These are phyloP conservation scores for Tricholoma terreum DNA, from an alignment of 768 basidiomycete species.

Conservation along the genomic window DNA sequence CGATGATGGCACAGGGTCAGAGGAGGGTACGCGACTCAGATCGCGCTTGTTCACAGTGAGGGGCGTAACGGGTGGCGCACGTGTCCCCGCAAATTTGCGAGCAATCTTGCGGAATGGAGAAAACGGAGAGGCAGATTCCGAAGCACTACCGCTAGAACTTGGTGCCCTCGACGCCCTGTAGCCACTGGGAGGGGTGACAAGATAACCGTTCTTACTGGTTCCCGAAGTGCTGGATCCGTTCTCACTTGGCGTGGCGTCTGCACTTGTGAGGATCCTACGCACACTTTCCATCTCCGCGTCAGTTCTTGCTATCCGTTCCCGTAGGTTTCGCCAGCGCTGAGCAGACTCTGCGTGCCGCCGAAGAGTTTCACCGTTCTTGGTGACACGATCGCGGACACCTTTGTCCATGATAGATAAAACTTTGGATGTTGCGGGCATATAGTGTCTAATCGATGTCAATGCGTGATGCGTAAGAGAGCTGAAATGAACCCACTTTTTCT, in stretches of 20 bases:
- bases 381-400: conserved; percentile 88
- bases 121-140: conserved; percentile 77
- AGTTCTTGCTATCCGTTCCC: conserved; percentile 75
- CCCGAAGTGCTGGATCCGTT: conserved; percentile 68
- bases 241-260: conserved; percentile 57
- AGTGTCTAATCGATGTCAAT: conserved; percentile 57
- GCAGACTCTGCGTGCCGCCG: conserved; percentile 87
- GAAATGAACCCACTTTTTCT: conserved; percentile 66
- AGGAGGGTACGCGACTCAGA: conserved; percentile 41
- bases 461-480: conserved; percentile 10
- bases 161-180: conserved; percentile 40
- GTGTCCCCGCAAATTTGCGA: conserved; percentile 56
- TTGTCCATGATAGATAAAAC: conserved; percentile 93
- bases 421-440: conserved; percentile 90
- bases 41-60: conserved; percentile 44
- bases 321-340: conserved; percentile 77
- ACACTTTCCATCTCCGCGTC: conserved; percentile 79
- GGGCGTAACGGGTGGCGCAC: conserved; percentile 42
- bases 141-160: conserved; percentile 55
- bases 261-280: conserved; percentile 54
- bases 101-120: conserved; percentile 82
- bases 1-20: conserved; percentile 46
- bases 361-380: conserved; percentile 95
- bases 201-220: conserved; percentile 52
- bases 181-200: conserved; percentile 61